phyloP scores from a whole-genome alignment of 2,329 filamentous ascomycete species.

The Ophiostoma piceae region DNA sequence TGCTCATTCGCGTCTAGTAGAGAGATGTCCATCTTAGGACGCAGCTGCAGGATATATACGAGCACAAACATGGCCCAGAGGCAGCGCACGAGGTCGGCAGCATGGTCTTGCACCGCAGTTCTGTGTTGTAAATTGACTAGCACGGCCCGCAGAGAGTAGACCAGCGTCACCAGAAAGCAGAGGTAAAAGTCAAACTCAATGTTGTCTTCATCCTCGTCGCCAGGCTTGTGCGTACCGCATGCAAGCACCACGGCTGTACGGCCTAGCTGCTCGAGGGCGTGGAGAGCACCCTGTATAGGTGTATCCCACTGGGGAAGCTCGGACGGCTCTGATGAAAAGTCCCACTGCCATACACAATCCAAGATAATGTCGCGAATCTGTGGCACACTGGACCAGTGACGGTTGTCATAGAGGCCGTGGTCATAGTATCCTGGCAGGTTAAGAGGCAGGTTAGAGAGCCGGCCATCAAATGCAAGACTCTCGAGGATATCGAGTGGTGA shows the following conservation, averaged over 20 bases:
- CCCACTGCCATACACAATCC: neutral
- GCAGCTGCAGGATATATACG: constrained; percentile 18
- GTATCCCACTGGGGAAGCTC: neutral
- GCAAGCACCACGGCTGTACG: neutral
- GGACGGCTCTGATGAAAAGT: neutral
- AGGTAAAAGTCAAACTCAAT: constrained; percentile 19
- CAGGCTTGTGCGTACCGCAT: neutral
- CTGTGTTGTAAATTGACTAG: neutral
- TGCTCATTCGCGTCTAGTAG: neutral
- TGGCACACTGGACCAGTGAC: neutral
- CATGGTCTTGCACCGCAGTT: neutral
- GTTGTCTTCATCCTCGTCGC: neutral
- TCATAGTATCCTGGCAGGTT: neutral
- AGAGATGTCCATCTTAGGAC: constrained; percentile 11
- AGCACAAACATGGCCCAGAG: constrained; percentile 17
- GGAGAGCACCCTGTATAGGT: neutral
- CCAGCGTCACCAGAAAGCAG: constrained; percentile 17
- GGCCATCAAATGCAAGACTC: constrained; percentile 2
- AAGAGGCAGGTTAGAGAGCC: neutral
- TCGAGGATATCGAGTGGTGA: neutral
- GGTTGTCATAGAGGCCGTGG: neutral
- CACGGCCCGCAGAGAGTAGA: constrained; percentile 13
- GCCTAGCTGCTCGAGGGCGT: neutral
- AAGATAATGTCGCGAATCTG: neutral
- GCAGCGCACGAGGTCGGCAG: constrained; percentile 15